Conservation (phyloP, 345 rosid genomes). For the Pseudoturritis turrita region DNA sequence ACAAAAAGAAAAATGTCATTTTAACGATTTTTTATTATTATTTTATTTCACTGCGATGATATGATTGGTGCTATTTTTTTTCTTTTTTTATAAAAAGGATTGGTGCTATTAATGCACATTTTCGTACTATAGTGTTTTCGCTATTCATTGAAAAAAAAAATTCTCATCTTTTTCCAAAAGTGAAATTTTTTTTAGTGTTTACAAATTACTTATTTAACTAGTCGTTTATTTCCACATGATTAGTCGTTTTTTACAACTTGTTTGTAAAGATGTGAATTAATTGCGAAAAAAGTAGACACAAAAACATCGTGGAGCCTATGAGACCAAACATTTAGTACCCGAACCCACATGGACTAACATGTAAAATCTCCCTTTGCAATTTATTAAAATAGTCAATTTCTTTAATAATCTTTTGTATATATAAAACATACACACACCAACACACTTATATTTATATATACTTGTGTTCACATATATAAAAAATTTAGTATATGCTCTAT, state of each 20-base stretch:
- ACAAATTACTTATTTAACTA: not conserved
- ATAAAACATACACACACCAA: not conserved
- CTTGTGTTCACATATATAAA: slow-evolving; percentile 3
- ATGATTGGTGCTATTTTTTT: slow-evolving; percentile 15
- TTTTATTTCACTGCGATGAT: not conserved
- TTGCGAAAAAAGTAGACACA: slow-evolving; percentile 10
- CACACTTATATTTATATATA: not conserved
- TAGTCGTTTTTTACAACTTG: slow-evolving; percentile 2
- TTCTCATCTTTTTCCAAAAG: not conserved
- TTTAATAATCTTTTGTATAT: slow-evolving; percentile 6
- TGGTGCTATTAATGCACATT: slow-evolving; percentile 8
- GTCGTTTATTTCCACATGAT: slow-evolving; percentile 5
- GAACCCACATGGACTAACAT: slow-evolving; percentile 39
- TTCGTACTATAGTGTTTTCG: slow-evolving; percentile 3
- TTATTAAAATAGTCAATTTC: not conserved
- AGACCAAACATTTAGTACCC: slow-evolving; percentile 30
- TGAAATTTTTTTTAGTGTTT: not conserved
- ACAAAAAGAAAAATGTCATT: too few relatives aligned
- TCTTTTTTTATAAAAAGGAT: too few relatives aligned
- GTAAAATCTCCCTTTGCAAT: slow-evolving; percentile 17
- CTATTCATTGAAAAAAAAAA: not conserved
- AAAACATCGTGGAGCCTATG: slow-evolving; percentile 34
- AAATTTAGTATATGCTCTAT: not conserved
- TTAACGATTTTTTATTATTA: not conserved
- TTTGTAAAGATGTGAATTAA: slow-evolving; percentile 8